Evolutionary conservation across 108 stramenopile species (phyloP).

Genomic region (Discostella pseudostelligera): DNA sequence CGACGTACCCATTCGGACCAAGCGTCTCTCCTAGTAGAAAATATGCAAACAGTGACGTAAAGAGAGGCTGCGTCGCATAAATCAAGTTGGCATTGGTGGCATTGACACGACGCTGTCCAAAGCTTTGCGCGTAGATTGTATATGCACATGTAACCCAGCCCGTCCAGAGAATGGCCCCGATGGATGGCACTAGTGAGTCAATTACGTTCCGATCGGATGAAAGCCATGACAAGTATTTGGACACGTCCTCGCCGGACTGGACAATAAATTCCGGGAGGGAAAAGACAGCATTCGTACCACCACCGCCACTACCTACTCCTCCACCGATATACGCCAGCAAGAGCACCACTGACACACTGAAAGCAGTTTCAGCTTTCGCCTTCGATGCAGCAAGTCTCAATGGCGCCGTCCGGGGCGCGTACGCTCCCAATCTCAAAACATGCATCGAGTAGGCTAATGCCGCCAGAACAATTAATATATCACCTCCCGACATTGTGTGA

Average conservation of each 20-base stretch:
- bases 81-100: constrained; percentile 82
- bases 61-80: constrained; percentile 85
- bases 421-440: constrained; percentile 75
- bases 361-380: constrained; percentile 62
- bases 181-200: constrained; percentile 43
- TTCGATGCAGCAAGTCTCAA: constrained; percentile 74
- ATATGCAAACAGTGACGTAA: constrained; percentile 76
- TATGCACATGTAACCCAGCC: constrained; percentile 81
- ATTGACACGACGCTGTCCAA: constrained; percentile 69
- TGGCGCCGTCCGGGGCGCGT: constrained; percentile 63
- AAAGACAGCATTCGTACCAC: not conserved
- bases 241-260: constrained; percentile 51
- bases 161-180: constrained; percentile 72
- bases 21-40: constrained; percentile 68
- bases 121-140: constrained; percentile 84
- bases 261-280: constrained; percentile 35
- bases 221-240: constrained; percentile 44
- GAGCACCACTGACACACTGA: constrained; percentile 47
- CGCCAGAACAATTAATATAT: constrained; percentile 65
- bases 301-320: no score
- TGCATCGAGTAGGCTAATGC: constrained; percentile 80
- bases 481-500: constrained; percentile 53
- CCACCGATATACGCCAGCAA: constrained; percentile 14
- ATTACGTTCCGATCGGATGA: not conserved
- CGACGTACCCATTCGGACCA: constrained; percentile 54